A percentile compares a stretch with the other conserved stretches of the same genome.
Conservation (phyloP, 1,284 basidiomycete species). For the Trametes sp. region DNA sequence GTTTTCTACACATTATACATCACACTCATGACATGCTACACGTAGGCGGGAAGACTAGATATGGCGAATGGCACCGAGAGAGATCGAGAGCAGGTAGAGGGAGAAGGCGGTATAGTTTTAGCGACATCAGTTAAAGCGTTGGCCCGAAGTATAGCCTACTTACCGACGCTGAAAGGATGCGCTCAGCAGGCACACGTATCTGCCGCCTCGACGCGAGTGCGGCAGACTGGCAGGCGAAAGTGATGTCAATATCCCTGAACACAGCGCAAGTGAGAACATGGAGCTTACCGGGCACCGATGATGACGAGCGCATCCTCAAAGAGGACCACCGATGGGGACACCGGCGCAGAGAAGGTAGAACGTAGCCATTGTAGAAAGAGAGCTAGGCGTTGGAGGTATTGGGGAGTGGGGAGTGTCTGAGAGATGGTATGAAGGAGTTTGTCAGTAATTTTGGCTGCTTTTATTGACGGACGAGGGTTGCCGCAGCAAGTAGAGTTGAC, state of each 20-base stretch:
- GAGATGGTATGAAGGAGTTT: too few relatives aligned
- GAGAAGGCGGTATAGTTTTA: too few relatives aligned
- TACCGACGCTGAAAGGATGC: neutral
- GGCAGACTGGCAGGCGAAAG: neutral
- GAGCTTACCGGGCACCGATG: neutral
- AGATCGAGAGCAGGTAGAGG: too few relatives aligned
- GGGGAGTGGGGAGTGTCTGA: neutral
- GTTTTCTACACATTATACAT: too few relatives aligned
- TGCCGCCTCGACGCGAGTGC: neutral
- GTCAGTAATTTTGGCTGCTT: neutral
- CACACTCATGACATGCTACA: too few relatives aligned
- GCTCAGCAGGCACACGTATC: neutral
- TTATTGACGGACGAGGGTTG: neutral
- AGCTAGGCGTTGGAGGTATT: neutral
- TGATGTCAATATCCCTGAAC: neutral
- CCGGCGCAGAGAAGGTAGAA: neutral
- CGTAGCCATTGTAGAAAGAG: neutral
- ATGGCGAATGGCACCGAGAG: too few relatives aligned
- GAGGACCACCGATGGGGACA: neutral
- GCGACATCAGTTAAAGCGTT: too few relatives aligned
- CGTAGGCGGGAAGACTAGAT: too few relatives aligned
- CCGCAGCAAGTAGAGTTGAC: too few relatives aligned
- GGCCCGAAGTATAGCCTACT: too few relatives aligned
- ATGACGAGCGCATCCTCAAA: neutral
- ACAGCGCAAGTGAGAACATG: neutral